A percentile compares a stretch with the other conserved stretches of the same genome.
Evolutionary conservation across 1,139 yeast genomes (phyloP).

Genomic region (Scheffersomyces quercinus): DNA sequence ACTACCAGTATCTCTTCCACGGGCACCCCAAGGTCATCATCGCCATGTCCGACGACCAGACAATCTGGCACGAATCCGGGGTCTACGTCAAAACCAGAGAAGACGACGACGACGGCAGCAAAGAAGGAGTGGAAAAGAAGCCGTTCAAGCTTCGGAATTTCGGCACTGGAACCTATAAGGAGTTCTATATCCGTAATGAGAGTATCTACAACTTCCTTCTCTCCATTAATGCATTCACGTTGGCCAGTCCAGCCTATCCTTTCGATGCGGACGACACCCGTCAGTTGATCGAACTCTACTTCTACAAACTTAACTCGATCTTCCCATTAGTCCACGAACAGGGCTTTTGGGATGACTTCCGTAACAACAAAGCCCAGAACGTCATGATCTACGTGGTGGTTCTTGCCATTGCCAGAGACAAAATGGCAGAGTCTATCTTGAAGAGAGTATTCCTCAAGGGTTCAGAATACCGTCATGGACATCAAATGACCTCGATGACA

Average conservation of each 20-base stretch:
- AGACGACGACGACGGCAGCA: conserved; percentile 5
- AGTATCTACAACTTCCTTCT: conserved; percentile 22
- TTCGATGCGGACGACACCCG: conserved; percentile 23
- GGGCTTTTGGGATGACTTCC: conserved; percentile 31
- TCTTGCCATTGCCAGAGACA: conserved; percentile 29
- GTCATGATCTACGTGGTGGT: conserved; percentile 31
- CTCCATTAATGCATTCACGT: conserved; percentile 34
- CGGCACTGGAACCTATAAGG: conserved; percentile 12
- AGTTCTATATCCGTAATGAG: conserved; percentile 15
- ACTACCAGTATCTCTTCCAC: conserved; percentile 25
- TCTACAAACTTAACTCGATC: conserved; percentile 33
- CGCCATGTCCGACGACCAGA: conserved; percentile 19
- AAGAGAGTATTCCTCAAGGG: conserved; percentile 18
- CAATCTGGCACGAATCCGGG: conserved; percentile 31
- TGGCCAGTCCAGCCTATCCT: conserved; percentile 24
- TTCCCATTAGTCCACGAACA: conserved; percentile 33
- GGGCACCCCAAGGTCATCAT: conserved; percentile 31
- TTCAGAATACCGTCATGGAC: neutral
- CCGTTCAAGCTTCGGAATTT: conserved; percentile 14
- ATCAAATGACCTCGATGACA: conserved; percentile 3
- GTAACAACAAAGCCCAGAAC: conserved; percentile 21
- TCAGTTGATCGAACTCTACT: conserved; percentile 29
- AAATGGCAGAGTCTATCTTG: conserved; percentile 28
- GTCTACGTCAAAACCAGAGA: conserved; percentile 20
- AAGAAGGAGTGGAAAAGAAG: conserved; percentile 4